Conservation (phyloP, 768 basidiomycete genomes). For the Rhodotorula kratochvilovae region DNA sequence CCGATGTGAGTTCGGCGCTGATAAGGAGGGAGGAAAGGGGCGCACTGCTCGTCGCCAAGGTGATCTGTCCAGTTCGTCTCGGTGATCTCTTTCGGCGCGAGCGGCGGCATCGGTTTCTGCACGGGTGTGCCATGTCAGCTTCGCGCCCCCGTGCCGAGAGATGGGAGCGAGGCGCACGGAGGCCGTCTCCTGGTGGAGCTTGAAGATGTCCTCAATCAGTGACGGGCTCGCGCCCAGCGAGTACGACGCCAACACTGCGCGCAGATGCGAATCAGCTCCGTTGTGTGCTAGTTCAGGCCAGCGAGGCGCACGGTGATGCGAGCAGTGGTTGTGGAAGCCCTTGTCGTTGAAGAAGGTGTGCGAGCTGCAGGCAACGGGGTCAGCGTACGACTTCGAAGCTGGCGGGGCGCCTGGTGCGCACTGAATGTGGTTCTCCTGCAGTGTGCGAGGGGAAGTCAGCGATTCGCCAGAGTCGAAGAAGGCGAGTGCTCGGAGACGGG, state of each 20-base stretch:
- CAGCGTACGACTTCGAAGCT: not conserved
- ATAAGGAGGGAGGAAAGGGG: not conserved
- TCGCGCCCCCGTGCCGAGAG: not conserved
- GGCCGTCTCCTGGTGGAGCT: constrained; percentile 16
- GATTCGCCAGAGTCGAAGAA: too few relatives aligned
- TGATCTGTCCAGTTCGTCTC: constrained; percentile 33
- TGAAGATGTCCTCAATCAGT: constrained; percentile 25
- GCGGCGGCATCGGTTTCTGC: constrained; percentile 36
- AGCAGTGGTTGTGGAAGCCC: constrained; percentile 39
- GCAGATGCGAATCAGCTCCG: not conserved
- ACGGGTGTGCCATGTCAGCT: not conserved
- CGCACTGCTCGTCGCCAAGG: constrained; percentile 34
- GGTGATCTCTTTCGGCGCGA: constrained; percentile 21
- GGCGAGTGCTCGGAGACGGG: too few relatives aligned
- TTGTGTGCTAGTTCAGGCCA: fast-evolving
- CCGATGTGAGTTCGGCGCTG: not conserved
- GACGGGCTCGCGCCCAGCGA: constrained; percentile 22
- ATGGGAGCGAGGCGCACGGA: not conserved
- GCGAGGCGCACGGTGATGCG: constrained; percentile 25
- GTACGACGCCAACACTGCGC: constrained; percentile 34
- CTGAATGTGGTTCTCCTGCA: constrained; percentile 31
- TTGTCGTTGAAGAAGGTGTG: constrained; percentile 38
- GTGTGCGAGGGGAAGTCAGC: not conserved
- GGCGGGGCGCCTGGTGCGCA: not conserved
- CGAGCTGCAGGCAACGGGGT: not conserved